Base-by-base conservation (phyloP, 2,329 filamentous ascomycete genomes). In the Botryotinia narcissicola region DNA sequence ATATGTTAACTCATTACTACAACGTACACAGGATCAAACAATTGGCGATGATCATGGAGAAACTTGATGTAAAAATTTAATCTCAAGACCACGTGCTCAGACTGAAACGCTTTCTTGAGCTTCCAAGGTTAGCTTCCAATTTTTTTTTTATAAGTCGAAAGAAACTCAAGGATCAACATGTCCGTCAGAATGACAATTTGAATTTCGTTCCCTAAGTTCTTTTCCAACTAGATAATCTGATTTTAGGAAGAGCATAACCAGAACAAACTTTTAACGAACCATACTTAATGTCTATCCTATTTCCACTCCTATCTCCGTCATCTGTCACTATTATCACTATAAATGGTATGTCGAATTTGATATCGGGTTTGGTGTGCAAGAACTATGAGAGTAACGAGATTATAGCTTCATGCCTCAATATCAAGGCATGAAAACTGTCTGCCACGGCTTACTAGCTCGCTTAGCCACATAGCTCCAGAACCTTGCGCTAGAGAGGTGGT, bases 361-460 rank as follows among this genome's bases (percentile, higher is more conserved):
- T 12, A 25, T 48, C 46, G 9, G 9, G 2, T 25, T 48, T 25
- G 20, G 46, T 48, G 46, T 48, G 22, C 46, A 12, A 25, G 9
- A 25, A 48, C 9, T 48, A 25, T 3, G 46, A 14, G n/a, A 51
- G 12, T n/a, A 12, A 51, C 25, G 25, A 51, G 12, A n/a, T 54
- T n/a, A 7, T n/a, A 8, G 1, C 1, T 1, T 9, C 0, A 3
- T 9, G 51, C 12, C n/a, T 54, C 2, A 0, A 57, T 29, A 57
- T 9, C 3, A 32, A 29, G 14, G 51, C n/a, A 16, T 16, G 2
- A n/a, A n/a, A n/a, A 16, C 48, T 3, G 18, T 29, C 6, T 18
- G 51, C n/a, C 51, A 54, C 48, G 48, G 48, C 25, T n/a, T 18
- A 54, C n/a, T 29, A 54, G 12, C 12, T 16, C 25, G 12, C 48